phyloP scores from a whole-genome alignment of 331 rosid genomes.

The Rosa hybrid region DNA sequence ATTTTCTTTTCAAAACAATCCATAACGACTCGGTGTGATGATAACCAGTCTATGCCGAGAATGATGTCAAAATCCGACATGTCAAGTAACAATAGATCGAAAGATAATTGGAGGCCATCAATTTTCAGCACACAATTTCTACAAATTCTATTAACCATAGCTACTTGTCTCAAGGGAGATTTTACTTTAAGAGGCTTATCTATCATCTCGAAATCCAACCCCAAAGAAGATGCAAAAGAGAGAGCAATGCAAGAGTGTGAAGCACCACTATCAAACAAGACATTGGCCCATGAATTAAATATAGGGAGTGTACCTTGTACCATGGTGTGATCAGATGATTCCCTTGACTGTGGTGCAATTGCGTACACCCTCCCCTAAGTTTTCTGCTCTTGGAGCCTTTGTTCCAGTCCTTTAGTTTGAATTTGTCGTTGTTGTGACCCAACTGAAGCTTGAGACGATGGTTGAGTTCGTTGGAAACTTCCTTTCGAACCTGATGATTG shows the following conservation, averaged over 20 bases:
- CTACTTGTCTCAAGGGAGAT: background rate
- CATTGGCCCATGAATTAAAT: background rate
- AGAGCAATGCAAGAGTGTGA: background rate
- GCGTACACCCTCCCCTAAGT: background rate
- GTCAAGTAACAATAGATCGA: background rate
- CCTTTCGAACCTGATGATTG: background rate
- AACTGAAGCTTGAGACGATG: background rate
- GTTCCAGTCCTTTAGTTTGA: background rate
- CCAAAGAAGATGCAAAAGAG: background rate
- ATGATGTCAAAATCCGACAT: background rate
- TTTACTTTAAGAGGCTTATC: background rate
- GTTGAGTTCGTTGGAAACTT: background rate
- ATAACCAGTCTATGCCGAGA: background rate
- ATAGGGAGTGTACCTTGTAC: background rate
- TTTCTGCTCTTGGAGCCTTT: background rate
- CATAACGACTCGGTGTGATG: background rate
- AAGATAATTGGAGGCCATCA: background rate
- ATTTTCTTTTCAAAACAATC: background rate
- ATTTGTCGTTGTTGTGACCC: background rate
- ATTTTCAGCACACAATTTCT: background rate
- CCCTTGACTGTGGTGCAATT: background rate
- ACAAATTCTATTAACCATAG: background rate
- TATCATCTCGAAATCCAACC: background rate
- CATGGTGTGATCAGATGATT: background rate
- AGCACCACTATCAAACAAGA: background rate